Conservation (phyloP, 805 yeast genomes). For the Ogataea allantospora region DNA sequence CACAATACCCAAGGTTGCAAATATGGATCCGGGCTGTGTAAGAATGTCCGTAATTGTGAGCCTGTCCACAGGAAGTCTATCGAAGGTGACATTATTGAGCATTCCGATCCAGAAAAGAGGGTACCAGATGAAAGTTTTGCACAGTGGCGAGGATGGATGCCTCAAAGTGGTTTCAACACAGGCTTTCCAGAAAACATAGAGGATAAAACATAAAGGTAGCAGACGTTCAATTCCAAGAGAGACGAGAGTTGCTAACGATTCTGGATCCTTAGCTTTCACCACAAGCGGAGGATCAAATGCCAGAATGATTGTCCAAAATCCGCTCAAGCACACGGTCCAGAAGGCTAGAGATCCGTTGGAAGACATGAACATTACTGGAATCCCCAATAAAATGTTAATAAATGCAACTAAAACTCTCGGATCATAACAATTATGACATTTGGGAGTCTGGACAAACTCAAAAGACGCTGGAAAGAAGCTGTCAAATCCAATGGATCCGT, state of each 20-base stretch:
- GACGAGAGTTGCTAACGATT: slow-evolving; percentile 56
- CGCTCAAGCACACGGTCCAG: slow-evolving; percentile 61
- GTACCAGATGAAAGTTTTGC: slow-evolving; percentile 61
- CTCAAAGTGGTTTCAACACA: slow-evolving; percentile 51
- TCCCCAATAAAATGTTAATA: slow-evolving; percentile 60
- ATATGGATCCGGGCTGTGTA: slow-evolving; percentile 72
- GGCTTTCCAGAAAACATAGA: slow-evolving; percentile 66
- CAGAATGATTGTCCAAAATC: slow-evolving; percentile 80
- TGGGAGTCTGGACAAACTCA: slow-evolving; percentile 47
- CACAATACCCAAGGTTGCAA: slow-evolving; percentile 56
- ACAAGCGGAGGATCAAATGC: slow-evolving; percentile 77
- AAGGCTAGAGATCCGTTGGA: slow-evolving; percentile 45
- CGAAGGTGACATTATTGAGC: slow-evolving; percentile 84
- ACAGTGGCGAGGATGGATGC: slow-evolving; percentile 37
- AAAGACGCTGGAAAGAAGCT: slow-evolving; percentile 76
- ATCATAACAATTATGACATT: slow-evolving; percentile 69
- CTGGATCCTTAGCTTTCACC: slow-evolving; percentile 52
- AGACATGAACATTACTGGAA: slow-evolving; percentile 55
- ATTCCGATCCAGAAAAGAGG: slow-evolving; percentile 82
- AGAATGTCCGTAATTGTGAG: slow-evolving; percentile 68
- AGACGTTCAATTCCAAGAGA: slow-evolving; percentile 73
- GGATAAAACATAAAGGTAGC: slow-evolving; percentile 69
- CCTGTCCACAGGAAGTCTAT: slow-evolving; percentile 83
- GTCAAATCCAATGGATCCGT: slow-evolving; percentile 55
- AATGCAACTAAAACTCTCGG: slow-evolving; percentile 57